phyloP scores from a whole-genome alignment of 192 early-diverging fungal genomes.

The Dispira simplex region DNA sequence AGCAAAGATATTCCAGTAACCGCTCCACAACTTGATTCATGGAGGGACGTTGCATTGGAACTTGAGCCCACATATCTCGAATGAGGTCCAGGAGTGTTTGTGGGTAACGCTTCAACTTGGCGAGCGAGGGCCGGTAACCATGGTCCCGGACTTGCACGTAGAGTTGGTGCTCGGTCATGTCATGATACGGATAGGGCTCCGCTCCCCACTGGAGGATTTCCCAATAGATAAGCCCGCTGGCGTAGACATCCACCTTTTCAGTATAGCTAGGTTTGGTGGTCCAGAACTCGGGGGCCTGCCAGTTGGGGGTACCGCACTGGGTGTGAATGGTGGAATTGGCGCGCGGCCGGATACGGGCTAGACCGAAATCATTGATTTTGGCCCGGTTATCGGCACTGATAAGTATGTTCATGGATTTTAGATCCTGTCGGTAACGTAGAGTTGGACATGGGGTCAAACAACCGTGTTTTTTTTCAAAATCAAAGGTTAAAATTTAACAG shows the following conservation, averaged over 20 bases:
- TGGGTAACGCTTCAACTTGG: constrained; percentile 39
- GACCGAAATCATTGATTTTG: constrained; percentile 71
- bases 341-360: constrained; percentile 53
- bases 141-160: constrained; percentile 44
- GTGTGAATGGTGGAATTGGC: constrained; percentile 56
- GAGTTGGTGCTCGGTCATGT: constrained; percentile 42
- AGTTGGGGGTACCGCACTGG: constrained; percentile 64
- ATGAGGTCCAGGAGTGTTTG: constrained; percentile 38
- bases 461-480: too few relatives aligned
- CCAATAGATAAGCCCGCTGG: constrained; percentile 63
- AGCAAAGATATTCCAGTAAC: constrained; percentile 45
- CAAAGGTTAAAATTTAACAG: too few relatives aligned
- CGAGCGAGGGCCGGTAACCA: constrained; percentile 37
- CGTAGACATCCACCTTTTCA: constrained; percentile 55
- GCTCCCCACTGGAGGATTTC: constrained; percentile 62
- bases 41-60: constrained; percentile 38
- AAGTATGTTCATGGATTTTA: constrained; percentile 66
- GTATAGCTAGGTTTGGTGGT: constrained; percentile 48
- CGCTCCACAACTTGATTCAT: constrained; percentile 58
- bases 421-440: constrained; percentile 23
- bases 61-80: constrained; percentile 57
- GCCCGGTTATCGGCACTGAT: constrained; percentile 42
- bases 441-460: too few relatives aligned
- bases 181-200: constrained; percentile 52
- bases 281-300: constrained; percentile 73